phyloP scores from a whole-genome alignment of 805 yeast species.

The Suhomyces kilbournensis region DNA sequence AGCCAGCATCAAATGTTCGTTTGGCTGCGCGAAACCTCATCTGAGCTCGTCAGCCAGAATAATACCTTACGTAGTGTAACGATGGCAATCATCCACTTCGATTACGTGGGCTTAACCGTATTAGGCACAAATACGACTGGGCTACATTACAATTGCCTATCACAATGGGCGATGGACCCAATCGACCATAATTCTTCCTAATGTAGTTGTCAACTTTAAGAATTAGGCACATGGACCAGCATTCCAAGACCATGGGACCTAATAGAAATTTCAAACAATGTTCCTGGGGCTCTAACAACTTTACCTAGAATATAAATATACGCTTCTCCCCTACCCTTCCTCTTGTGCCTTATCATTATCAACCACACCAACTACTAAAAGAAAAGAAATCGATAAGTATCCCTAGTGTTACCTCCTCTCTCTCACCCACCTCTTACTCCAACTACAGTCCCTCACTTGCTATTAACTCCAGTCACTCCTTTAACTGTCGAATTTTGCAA shows the following conservation, averaged over 20 bases:
- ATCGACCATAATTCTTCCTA: background rate
- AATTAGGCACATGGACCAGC: background rate
- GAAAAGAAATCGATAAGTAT: constrained; percentile 5
- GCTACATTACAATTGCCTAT: background rate
- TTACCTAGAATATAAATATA: background rate
- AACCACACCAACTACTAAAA: constrained; percentile 1
- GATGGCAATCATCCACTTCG: background rate
- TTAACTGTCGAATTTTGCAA: constrained; percentile 5
- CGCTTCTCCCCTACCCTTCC: background rate
- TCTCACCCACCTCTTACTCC: constrained; percentile 9
- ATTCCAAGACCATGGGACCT: background rate
- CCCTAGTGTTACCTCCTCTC: constrained; percentile 9
- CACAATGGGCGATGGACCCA: background rate
- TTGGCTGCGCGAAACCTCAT: background rate
- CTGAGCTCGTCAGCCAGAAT: background rate
- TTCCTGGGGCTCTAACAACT: background rate
- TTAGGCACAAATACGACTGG: background rate
- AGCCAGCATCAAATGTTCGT: constrained; percentile 7
- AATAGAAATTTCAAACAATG: background rate
- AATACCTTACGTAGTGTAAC: background rate
- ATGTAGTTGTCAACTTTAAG: background rate
- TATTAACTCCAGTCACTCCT: constrained; percentile 19
- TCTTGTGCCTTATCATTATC: background rate
- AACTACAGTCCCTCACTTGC: constrained; percentile 16
- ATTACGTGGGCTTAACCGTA: background rate